Conservation (phyloP, 2,329 filamentous ascomycete genomes). For the Cytospora mali region DNA sequence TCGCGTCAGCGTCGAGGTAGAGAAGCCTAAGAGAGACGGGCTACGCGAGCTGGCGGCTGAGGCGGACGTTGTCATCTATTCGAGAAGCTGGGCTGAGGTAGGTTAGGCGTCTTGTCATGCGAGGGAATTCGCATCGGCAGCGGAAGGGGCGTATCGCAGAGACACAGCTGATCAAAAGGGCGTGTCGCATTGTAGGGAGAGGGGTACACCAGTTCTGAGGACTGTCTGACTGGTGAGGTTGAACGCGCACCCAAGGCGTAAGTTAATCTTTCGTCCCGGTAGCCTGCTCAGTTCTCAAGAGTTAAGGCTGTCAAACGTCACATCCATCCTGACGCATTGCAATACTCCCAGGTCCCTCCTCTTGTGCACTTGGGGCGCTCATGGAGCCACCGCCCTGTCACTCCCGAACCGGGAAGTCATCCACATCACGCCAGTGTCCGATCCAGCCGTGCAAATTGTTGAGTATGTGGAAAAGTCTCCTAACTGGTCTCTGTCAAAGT, state of each 20-base stretch:
- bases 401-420: slow-evolving; percentile 35
- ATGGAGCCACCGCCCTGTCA: slow-evolving; percentile 50
- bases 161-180: slow-evolving; percentile 13
- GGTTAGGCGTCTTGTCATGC: slow-evolving; percentile 34
- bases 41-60: slow-evolving; percentile 60
- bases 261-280: slow-evolving; percentile 29
- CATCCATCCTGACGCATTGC: slow-evolving; percentile 8
- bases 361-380: slow-evolving; percentile 49
- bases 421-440: slow-evolving; percentile 33
- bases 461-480: slow-evolving; percentile 53
- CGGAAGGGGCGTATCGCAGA: not conserved
- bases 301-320: slow-evolving; percentile 4
- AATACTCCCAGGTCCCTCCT: slow-evolving; percentile 39
- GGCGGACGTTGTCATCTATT: slow-evolving; percentile 75
- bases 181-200: slow-evolving; percentile 32
- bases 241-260: slow-evolving; percentile 46
- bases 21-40: slow-evolving; percentile 67
- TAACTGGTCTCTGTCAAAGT: not conserved
- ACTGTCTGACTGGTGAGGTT: slow-evolving; percentile 52
- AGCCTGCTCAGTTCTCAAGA: not conserved
- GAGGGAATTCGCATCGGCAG: not conserved
- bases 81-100: slow-evolving; percentile 70
- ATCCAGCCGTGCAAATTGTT: slow-evolving; percentile 49
- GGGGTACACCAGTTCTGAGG: slow-evolving; percentile 45
- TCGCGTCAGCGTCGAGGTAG: slow-evolving; percentile 69